A percentile compares a stretch with the other conserved stretches of the same genome.
Evolutionary conservation across 495 filamentous ascomycete species (phyloP).

Genomic region (Glarea lozoyensis): DNA sequence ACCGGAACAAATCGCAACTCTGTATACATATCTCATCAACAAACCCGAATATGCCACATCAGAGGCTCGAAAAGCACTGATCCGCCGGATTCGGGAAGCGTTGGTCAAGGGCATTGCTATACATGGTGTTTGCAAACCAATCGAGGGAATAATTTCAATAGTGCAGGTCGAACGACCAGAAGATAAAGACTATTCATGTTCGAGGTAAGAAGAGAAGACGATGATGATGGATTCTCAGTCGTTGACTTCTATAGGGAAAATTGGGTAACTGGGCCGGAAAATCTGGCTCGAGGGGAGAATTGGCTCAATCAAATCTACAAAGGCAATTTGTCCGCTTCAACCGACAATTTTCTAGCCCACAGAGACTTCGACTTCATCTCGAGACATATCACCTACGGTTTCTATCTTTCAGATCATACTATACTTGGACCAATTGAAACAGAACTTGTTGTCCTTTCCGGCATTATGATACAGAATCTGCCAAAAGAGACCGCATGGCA

Average conservation of each 20-base stretch:
- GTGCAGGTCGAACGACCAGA: constrained; percentile 36
- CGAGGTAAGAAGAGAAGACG: constrained; percentile 27
- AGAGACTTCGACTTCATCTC: constrained; percentile 34
- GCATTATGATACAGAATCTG: constrained; percentile 53
- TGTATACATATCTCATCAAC: constrained; percentile 41
- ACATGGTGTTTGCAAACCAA: constrained; percentile 44
- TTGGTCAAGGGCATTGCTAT: constrained; percentile 42
- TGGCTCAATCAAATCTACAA: constrained; percentile 38
- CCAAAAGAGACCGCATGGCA: constrained; percentile 46
- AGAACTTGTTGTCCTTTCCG: constrained; percentile 44
- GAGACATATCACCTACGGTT: constrained; percentile 44
- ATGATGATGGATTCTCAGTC: not conserved
- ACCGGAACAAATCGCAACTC: constrained; percentile 35
- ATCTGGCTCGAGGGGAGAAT: constrained; percentile 32
- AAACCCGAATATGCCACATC: constrained; percentile 30
- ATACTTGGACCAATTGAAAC: constrained; percentile 45
- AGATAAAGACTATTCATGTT: constrained; percentile 42
- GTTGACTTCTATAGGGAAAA: constrained; percentile 20
- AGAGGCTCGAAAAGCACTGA: constrained; percentile 32
- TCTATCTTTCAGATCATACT: constrained; percentile 46
- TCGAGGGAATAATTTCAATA: constrained; percentile 41
- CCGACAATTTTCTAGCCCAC: constrained; percentile 39
- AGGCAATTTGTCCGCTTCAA: constrained; percentile 26
- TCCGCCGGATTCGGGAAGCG: constrained; percentile 42
- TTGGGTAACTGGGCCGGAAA: constrained; percentile 36